Base-by-base conservation (phyloP, 2,329 filamentous ascomycete species). In the Paecilomyces variotii region DNA sequence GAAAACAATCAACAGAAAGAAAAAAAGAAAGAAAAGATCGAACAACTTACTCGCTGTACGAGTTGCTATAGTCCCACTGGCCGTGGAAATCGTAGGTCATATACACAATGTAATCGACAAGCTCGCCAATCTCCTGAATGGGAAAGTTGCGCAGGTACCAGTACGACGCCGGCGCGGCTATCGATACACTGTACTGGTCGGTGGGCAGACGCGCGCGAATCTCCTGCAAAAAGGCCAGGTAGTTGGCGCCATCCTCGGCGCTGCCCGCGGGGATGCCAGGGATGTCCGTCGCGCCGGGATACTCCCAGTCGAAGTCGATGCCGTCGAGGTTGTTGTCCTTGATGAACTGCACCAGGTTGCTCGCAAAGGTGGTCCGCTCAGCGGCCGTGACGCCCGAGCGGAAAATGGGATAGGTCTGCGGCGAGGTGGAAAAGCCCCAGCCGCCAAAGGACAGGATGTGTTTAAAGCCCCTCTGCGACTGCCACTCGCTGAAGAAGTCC, bases 401-500 rank as follows among this genome's bases (percentile, higher is more conserved):
- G 58, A 79, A 74, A 50, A 78, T 73, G n/a, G 57, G 34, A 57
- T 72, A 78, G 0, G 74, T 77, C 4, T 59, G 66, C 0, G 71
- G 67, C 1, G 68, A 64, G 0, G 78, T 79, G 0, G 72, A 77
- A 59, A 76, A 75, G 27, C 65, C 67, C 79, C 78, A 80, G 26
- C 78, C 78, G 28, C 78, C 78, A 61, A 80, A 74, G 0, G 75
- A 74, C 7, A 80, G 28, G 39, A 81, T 74, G n/a, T 62, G 65
- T 60, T 79, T 76, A 50, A 70, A n/a, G 9, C 64, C 64, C 0
- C 28, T 59, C 11, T 73, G 45, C 0, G 60, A 57, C 35, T 66
- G 67, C 59, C 78, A 77, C 4, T 67, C 56, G 10, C 63, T 57
- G 58, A 74, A 78, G 51, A 76, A 65, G 1, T 63, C 57, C 4